Evolutionary conservation across 1,284 basidiomycete genomes (phyloP).

Genomic region (Microbotryum silenes-acaulis): DNA sequence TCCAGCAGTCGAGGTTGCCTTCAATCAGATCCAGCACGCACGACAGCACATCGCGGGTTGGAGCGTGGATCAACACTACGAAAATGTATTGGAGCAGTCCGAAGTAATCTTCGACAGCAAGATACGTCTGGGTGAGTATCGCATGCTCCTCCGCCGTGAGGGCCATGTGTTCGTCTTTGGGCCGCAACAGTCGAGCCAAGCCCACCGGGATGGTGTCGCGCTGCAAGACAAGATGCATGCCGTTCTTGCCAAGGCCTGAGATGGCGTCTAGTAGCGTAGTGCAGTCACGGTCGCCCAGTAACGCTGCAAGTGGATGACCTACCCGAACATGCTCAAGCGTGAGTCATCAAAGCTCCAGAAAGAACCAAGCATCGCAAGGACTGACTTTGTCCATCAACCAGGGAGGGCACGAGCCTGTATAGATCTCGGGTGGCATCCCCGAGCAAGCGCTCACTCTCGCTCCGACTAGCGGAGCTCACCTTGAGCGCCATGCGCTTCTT

Average conservation of each 20-base stretch:
- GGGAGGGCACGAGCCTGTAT: not conserved
- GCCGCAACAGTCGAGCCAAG: conserved; percentile 1
- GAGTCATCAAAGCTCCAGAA: too few species aligned
- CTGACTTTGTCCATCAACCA: not conserved
- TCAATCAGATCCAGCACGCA: conserved; percentile 19
- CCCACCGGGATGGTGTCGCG: conserved; percentile 12
- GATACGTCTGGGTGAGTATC: not conserved
- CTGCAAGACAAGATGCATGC: conserved; percentile 15
- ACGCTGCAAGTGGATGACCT: not conserved
- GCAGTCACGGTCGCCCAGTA: not conserved
- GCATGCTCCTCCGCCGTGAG: conserved; percentile 7
- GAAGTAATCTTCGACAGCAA: conserved; percentile 4
- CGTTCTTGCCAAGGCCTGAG: conserved; percentile 1
- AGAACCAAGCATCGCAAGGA: not conserved
- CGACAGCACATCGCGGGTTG: not conserved
- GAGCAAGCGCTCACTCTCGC: not conserved
- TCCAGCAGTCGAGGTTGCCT: conserved; percentile 13
- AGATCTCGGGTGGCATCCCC: conserved; percentile 4
- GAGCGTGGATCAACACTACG: conserved; percentile 6
- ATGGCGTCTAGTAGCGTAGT: not conserved
- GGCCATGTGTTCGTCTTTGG: not conserved
- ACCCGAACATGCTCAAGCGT: not conserved
- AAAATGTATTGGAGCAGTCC: conserved; percentile 20
- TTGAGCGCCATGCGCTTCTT: not conserved
- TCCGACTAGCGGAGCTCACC: not conserved